Evolutionary conservation across 176 grass and related monocot species (phyloP).

Genomic region (Rhipidocladum racemiflorum): DNA sequence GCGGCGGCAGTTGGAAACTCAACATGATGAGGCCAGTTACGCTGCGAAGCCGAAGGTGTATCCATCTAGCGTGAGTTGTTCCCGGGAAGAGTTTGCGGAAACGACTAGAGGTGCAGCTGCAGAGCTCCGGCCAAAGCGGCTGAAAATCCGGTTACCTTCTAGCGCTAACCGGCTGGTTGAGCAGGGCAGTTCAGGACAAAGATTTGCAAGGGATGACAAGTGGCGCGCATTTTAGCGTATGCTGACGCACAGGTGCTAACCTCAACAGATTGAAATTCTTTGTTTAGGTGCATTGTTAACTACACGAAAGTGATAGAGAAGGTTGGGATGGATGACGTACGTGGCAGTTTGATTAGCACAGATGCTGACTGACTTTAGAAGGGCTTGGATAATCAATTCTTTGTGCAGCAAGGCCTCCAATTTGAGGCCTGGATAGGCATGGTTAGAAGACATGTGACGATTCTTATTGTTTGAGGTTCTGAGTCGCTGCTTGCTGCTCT

Average conservation of each 20-base stretch:
- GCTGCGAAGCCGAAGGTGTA: constrained; percentile 14
- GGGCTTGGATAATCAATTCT: constrained; percentile 48
- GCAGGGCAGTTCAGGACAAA: constrained; percentile 33
- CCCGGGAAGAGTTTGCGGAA: neutral
- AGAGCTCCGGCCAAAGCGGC: constrained; percentile 40
- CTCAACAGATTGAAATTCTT: constrained; percentile 34
- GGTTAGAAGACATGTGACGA: constrained; percentile 30
- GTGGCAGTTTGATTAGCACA: constrained; percentile 37
- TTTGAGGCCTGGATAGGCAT: constrained; percentile 42
- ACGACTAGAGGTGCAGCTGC: constrained; percentile 27
- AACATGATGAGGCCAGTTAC: neutral
- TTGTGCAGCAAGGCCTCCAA: constrained; percentile 54
- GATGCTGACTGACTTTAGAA: constrained; percentile 38
- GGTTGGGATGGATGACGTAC: neutral
- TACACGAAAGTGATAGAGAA: constrained; percentile 10
- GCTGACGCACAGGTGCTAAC: constrained; percentile 39
- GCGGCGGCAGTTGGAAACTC: constrained; percentile 28
- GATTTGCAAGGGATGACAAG: constrained; percentile 38
- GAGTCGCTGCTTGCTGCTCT: constrained; percentile 37
- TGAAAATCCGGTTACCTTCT: constrained; percentile 43
- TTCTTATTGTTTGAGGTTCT: constrained; percentile 34
- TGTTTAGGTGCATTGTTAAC: constrained; percentile 43
- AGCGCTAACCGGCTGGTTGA: constrained; percentile 20
- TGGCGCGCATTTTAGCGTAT: constrained; percentile 36
- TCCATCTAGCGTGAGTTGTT: constrained; percentile 19